Evolutionary conservation across 2,329 filamentous ascomycete species (phyloP).

Genomic region (Cercospora nicotianae): DNA sequence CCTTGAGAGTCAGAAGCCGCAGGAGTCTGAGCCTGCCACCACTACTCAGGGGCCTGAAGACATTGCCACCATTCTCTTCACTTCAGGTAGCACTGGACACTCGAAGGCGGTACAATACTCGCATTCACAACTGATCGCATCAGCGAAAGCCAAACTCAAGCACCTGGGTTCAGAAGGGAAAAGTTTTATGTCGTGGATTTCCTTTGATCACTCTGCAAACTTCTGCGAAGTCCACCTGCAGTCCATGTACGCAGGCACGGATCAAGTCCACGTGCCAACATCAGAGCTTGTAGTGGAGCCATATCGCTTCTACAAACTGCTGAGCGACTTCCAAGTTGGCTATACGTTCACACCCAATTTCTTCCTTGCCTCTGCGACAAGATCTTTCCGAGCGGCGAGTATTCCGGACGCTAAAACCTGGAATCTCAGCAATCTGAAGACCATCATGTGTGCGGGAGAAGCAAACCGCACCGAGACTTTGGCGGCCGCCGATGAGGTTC

Average conservation of each 20-base stretch:
- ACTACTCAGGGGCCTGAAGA: slow-evolving; percentile 1
- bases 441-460: slow-evolving; percentile 50
- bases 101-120: slow-evolving; percentile 29
- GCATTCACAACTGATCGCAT: slow-evolving; percentile 20
- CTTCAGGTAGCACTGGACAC: slow-evolving; percentile 27
- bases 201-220: slow-evolving; percentile 56
- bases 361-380: slow-evolving; percentile 36
- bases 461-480: slow-evolving; percentile 39
- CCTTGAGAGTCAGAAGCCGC: slow-evolving; percentile 1
- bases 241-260: slow-evolving; percentile 44
- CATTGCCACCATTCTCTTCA: slow-evolving; percentile 29
- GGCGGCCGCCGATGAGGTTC: slow-evolving; percentile 14
- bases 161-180: slow-evolving; percentile 13
- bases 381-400: slow-evolving; percentile 1
- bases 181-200: slow-evolving; percentile 24
- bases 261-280: slow-evolving; percentile 51
- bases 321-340: slow-evolving; percentile 45
- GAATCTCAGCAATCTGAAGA: slow-evolving; percentile 15
- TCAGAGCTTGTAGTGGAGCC: slow-evolving; percentile 45
- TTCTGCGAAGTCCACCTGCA: slow-evolving; percentile 55
- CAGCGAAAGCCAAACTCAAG: slow-evolving; percentile 18
- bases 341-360: slow-evolving; percentile 51
- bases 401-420: neutral
- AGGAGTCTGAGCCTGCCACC: slow-evolving; percentile 8
- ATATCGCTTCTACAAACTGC: slow-evolving; percentile 42